phyloP scores from a whole-genome alignment of 1,284 basidiomycete genomes.

The Gomphus bonarii region DNA sequence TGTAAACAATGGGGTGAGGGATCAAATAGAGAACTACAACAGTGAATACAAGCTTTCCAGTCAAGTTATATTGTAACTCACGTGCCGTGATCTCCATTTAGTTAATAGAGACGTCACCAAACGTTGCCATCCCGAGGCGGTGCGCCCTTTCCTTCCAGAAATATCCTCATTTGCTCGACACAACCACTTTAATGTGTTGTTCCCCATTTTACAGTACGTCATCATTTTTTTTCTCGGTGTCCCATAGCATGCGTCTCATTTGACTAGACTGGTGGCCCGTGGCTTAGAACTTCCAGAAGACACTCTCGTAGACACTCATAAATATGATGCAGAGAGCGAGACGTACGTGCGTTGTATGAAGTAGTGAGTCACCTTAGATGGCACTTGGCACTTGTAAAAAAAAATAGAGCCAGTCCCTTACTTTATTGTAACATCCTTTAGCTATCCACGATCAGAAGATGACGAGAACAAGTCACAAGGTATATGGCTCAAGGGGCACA shows the following conservation, averaged over 20 bases:
- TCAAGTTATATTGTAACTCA: not conserved
- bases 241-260: not conserved
- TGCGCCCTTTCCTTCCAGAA: slow-evolving; percentile 32
- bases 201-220: slow-evolving; percentile 19
- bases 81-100: not conserved
- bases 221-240: not conserved
- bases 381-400: too few species aligned
- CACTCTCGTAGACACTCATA: slow-evolving; percentile 24
- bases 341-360: slow-evolving; percentile 42
- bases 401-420: too few species aligned
- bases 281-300: slow-evolving; percentile 27
- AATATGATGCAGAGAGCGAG: slow-evolving; percentile 21
- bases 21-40: slow-evolving; percentile 29
- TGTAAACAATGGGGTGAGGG: slow-evolving; percentile 26
- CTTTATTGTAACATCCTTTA: slow-evolving; percentile 11
- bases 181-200: slow-evolving; percentile 22
- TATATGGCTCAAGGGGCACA: slow-evolving; percentile 55
- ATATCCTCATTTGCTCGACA: slow-evolving; percentile 24
- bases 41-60: not conserved
- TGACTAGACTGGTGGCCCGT: slow-evolving; percentile 16
- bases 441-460: slow-evolving; percentile 35
- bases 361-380: slow-evolving; percentile 26
- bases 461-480: slow-evolving; percentile 45
- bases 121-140: slow-evolving; percentile 24
- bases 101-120: slow-evolving; percentile 19